Conservation (phyloP, 176 grass and related monocot genomes). For the Triticum urartu region DNA sequence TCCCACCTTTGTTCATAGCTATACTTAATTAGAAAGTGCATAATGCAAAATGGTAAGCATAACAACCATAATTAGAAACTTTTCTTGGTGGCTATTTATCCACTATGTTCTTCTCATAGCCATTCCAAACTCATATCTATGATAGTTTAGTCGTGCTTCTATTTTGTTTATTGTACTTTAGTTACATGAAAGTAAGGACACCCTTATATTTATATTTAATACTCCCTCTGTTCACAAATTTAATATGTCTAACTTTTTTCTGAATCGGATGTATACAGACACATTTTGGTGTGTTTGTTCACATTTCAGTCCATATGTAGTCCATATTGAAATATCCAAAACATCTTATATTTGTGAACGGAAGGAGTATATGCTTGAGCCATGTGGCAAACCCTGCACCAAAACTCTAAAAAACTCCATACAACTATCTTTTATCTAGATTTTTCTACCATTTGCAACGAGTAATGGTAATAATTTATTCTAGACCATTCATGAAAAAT, state of each 20-base stretch:
- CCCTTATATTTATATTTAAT: neutral
- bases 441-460: neutral
- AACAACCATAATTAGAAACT: neutral
- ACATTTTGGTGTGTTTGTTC: too few species aligned
- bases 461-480: neutral
- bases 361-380: neutral
- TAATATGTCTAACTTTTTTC: too few species aligned
- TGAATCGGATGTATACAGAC: too few species aligned
- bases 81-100: neutral
- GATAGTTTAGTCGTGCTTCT: neutral
- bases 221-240: too few species aligned
- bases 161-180: neutral
- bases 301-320: too few species aligned
- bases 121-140: neutral
- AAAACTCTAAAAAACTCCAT: neutral
- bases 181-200: neutral
- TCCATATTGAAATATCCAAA: too few species aligned
- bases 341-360: too few species aligned
- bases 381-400: neutral
- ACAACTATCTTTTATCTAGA: neutral
- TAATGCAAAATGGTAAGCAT: neutral
- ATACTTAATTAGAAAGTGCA: neutral
- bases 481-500: neutral
- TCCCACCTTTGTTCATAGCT: neutral
- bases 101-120: neutral